Conservation (phyloP, 2,329 filamentous ascomycete species). For the Tolypocladium sp. region DNA sequence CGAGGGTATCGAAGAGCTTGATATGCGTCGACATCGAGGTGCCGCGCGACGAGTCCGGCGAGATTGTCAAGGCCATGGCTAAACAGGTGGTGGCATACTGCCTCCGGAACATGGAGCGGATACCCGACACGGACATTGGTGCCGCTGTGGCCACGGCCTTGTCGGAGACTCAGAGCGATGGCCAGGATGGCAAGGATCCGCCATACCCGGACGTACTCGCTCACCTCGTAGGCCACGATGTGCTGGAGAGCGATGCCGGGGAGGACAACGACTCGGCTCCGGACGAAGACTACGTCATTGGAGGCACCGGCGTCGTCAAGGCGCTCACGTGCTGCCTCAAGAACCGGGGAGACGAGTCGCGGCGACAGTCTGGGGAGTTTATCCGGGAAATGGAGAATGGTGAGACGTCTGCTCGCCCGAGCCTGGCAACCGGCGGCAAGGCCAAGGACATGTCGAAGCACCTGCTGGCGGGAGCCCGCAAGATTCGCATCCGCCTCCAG, state of each 20-base stretch:
- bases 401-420: slow-evolving; percentile 30
- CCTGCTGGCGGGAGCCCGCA: slow-evolving; percentile 75
- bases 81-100: slow-evolving; percentile 95
- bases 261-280: slow-evolving; percentile 63
- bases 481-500: slow-evolving; percentile 76
- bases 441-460: slow-evolving; percentile 93
- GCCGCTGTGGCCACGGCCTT: slow-evolving; percentile 33
- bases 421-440: slow-evolving; percentile 41
- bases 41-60: slow-evolving; percentile 70
- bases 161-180: slow-evolving; percentile 25
- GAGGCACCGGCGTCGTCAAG: slow-evolving; percentile 90
- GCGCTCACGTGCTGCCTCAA: slow-evolving; percentile 84
- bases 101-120: slow-evolving; percentile 78
- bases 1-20: slow-evolving; percentile 72
- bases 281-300: slow-evolving; percentile 92
- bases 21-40: slow-evolving; percentile 90
- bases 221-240: slow-evolving; percentile 71
- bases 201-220: slow-evolving; percentile 70
- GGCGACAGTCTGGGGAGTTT: slow-evolving; percentile 42
- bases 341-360: slow-evolving; percentile 59
- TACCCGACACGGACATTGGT: slow-evolving; percentile 56
- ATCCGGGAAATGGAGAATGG: slow-evolving; percentile 43
- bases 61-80: slow-evolving; percentile 83
- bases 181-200: slow-evolving; percentile 18
- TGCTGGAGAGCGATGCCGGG: slow-evolving; percentile 37